These are phyloP conservation scores for Fomes fomentarius DNA, from an alignment of 1,284 basidiomycete genomes.

Conservation along the genomic window DNA sequence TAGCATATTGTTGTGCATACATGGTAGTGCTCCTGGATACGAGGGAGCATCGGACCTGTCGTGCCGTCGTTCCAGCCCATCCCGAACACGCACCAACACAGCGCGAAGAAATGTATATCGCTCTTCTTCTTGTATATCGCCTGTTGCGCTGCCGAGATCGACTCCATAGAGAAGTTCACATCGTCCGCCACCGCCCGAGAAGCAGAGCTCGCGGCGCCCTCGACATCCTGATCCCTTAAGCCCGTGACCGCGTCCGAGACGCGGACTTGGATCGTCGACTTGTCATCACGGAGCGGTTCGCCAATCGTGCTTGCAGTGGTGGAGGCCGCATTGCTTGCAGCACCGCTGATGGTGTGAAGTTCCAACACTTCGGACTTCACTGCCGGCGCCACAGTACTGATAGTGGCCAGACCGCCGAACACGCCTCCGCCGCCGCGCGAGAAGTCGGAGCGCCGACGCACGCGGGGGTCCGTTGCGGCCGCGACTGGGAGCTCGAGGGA, in stretches of 20 bases:
- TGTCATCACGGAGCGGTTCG: too few relatives aligned
- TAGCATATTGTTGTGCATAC: conserved; percentile 33
- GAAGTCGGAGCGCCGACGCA: conserved; percentile 27
- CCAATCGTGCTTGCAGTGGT: conserved; percentile 1
- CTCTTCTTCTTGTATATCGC: conserved; percentile 12
- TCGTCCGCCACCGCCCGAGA: conserved; percentile 17
- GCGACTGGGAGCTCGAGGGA: conserved; percentile 13
- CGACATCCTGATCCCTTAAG: conserved; percentile 13
- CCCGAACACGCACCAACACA: conserved; percentile 44
- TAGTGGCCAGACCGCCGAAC: not conserved
- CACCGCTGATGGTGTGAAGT: conserved; percentile 10
- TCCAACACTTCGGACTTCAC: conserved; percentile 14
- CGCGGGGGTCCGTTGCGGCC: conserved; percentile 13
- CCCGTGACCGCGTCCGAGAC: not conserved
- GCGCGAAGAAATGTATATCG: conserved; percentile 36
- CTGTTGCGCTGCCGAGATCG: conserved; percentile 17
- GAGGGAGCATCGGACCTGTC: conserved; percentile 56
- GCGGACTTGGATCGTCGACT: not conserved
- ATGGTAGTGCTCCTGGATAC: conserved; percentile 56
- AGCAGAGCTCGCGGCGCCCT: conserved; percentile 18
- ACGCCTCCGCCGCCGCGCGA: too few relatives aligned
- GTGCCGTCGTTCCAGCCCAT: conserved; percentile 63
- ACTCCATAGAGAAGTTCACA: conserved; percentile 16
- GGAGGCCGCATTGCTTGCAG: not conserved
- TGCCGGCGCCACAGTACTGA: not conserved